Conservation (phyloP, 768 basidiomycete genomes). For the Boletus subcaerulescens region DNA sequence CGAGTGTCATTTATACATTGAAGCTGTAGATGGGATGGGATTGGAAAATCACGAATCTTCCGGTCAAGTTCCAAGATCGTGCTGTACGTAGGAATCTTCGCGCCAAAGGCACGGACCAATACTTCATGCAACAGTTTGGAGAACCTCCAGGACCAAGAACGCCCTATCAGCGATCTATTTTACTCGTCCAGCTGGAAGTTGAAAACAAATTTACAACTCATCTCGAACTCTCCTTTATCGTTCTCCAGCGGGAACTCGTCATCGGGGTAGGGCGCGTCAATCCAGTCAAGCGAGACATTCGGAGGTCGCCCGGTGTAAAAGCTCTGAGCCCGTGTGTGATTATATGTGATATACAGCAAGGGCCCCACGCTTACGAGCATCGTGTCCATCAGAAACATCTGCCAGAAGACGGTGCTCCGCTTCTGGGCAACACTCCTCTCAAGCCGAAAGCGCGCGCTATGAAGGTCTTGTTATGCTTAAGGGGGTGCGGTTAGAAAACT, state of each 20-base stretch:
- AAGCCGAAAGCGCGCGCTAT: constrained; percentile 59
- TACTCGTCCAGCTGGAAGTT: background rate
- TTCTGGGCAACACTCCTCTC: constrained; percentile 41
- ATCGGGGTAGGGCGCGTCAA: constrained; percentile 55
- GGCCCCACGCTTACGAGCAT: constrained; percentile 45
- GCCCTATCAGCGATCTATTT: constrained; percentile 37
- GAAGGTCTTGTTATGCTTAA: constrained; percentile 44
- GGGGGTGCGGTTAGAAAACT: background rate
- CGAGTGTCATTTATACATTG: constrained; percentile 17
- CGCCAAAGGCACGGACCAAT: constrained; percentile 49
- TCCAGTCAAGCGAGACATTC: constrained; percentile 46
- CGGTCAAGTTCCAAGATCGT: constrained; percentile 57
- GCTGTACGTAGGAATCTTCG: constrained; percentile 49
- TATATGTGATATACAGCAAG: background rate
- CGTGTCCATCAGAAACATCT: constrained; percentile 61
- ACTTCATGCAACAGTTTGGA: constrained; percentile 50
- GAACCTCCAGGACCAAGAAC: constrained; percentile 55
- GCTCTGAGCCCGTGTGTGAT: constrained; percentile 39
- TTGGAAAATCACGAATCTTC: constrained; percentile 56
- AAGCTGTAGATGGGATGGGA: constrained; percentile 48
- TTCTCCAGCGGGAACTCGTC: constrained; percentile 37
- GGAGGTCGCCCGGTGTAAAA: constrained; percentile 62
- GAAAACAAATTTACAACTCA: constrained; percentile 39
- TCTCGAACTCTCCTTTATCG: constrained; percentile 35
- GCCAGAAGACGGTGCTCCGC: constrained; percentile 64